Evolutionary conservation across 495 filamentous ascomycete genomes (phyloP).

Genomic region (Terfezia claveryi): DNA sequence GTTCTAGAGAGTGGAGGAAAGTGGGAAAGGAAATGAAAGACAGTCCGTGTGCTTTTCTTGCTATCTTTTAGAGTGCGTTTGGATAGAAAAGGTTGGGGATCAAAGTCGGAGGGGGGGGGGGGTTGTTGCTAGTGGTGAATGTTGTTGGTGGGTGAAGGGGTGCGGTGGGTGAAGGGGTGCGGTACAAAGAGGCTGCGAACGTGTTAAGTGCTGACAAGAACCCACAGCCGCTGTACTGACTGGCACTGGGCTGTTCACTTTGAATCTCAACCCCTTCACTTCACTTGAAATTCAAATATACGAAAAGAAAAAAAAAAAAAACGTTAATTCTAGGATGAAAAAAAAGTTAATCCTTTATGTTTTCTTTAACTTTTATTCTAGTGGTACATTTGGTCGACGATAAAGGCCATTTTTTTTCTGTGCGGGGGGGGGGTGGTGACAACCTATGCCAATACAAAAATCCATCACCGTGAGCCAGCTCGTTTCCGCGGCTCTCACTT

Average conservation of each 20-base stretch:
- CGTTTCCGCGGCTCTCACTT: too few relatives aligned
- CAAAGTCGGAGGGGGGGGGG: slow-evolving; percentile 10
- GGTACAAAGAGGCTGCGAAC: not conserved
- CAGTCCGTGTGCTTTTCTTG: slow-evolving; percentile 13
- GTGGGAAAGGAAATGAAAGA: slow-evolving; percentile 19
- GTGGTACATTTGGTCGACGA: too few relatives aligned
- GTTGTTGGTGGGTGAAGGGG: slow-evolving; percentile 5
- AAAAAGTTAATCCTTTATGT: too few relatives aligned
- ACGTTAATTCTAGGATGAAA: too few relatives aligned
- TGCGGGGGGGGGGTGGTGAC: too few relatives aligned
- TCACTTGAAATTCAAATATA: too few relatives aligned
- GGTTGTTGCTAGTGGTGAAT: slow-evolving; percentile 5
- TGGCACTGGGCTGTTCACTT: not conserved
- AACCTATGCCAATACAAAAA: too few relatives aligned
- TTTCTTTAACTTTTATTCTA: too few relatives aligned
- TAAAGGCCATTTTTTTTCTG: too few relatives aligned
- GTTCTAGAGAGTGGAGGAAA: slow-evolving; percentile 2
- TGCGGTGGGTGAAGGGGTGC: not conserved
- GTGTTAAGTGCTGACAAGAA: not conserved
- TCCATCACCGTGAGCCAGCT: too few relatives aligned
- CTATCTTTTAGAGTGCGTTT: slow-evolving; percentile 21
- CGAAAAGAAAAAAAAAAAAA: too few relatives aligned
- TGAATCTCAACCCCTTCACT: too few relatives aligned
- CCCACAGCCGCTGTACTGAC: not conserved
- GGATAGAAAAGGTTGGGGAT: slow-evolving; percentile 19